Evolutionary conservation across 805 yeast genomes (phyloP), one percentile per base, ranked within the genome.

Genomic region (Blastobotrys americana): DNA sequence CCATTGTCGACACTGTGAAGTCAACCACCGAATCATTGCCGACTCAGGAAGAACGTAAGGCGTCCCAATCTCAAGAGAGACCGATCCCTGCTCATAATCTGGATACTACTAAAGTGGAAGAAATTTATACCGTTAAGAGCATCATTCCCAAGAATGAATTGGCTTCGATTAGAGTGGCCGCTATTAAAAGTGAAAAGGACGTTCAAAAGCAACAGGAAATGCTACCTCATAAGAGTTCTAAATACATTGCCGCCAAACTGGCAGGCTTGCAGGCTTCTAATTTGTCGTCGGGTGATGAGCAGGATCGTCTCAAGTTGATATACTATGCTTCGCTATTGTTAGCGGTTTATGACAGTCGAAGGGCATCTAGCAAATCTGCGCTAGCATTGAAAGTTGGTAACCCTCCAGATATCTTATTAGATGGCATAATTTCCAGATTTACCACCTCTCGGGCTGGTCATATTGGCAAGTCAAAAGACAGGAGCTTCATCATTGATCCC

Each of bases 401-500:
- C 55, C 85, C 90, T n/a, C 77, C 95, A 2, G 87, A 84, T 46
- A 57, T 70, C 2, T 69, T 90, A 20, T 66, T 88, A 4, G 89
- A 84, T 56, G 84, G 85, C 34, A 64, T 86, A 27, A 65, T 93
- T 48, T 74, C 74, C 41, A 73, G 83, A 48, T 93, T 87, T 64
- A 76, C 97, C 10, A 74, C 81, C 22, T 58, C 74, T 23, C 76
- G 74, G 55, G 72, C 85, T 5, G 46, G 56, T 10, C 74, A 71
- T 42, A 74, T 78, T 50, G 94, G 93, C 46, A 80, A 77, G 62
- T 68, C 84, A n/a, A 82, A 81, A 59, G 87, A 82, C 50, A 76
- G 81, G 54, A 73, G 82, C n/a, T 90, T 76, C 61, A 70, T 76
- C 50, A 76, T 93, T 49, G 97, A 93, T 59, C 96, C 97, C 34